phyloP scores from a whole-genome alignment of 2,329 filamentous ascomycete genomes.

The Malbranchea cinnamomea region DNA sequence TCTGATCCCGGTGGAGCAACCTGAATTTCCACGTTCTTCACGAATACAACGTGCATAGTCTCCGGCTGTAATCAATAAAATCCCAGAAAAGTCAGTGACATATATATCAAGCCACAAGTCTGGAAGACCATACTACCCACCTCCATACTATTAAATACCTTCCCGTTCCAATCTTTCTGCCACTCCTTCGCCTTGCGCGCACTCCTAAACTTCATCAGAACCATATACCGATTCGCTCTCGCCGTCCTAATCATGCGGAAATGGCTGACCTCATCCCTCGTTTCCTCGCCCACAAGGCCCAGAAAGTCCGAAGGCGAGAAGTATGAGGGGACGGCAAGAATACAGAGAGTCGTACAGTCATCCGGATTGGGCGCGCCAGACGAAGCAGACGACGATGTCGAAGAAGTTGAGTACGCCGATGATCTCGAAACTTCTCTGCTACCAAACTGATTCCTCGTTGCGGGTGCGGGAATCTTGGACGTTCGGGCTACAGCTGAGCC shows the following conservation, averaged over 20 bases:
- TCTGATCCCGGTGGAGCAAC: constrained; percentile 22
- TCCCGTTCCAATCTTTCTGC: constrained; percentile 80
- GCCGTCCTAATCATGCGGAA: constrained; percentile 89
- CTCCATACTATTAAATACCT: constrained; percentile 83
- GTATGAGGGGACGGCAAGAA: constrained; percentile 87
- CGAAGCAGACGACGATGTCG: constrained; percentile 6
- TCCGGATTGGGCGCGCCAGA: constrained; percentile 18
- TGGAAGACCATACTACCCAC: constrained; percentile 34
- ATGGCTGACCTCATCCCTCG: constrained; percentile 74
- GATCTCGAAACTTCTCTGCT: constrained; percentile 10
- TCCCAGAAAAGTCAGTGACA: background rate
- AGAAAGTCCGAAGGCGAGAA: constrained; percentile 82
- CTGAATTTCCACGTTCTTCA: constrained; percentile 72
- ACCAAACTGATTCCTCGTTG: constrained; percentile 9
- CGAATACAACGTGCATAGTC: constrained; percentile 86
- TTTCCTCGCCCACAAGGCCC: constrained; percentile 79
- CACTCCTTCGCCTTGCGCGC: constrained; percentile 60
- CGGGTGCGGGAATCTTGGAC: constrained; percentile 13
- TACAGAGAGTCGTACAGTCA: constrained; percentile 76
- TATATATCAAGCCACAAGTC: background rate
- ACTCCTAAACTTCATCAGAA: constrained; percentile 82
- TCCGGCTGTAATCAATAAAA: constrained; percentile 46
- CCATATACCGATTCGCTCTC: constrained; percentile 81
- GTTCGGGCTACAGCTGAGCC: constrained; percentile 22
- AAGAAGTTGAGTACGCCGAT: constrained; percentile 1